These are phyloP conservation scores for Lecanosticta acicola DNA, from an alignment of 2,329 filamentous ascomycete species.

Conservation along the genomic window DNA sequence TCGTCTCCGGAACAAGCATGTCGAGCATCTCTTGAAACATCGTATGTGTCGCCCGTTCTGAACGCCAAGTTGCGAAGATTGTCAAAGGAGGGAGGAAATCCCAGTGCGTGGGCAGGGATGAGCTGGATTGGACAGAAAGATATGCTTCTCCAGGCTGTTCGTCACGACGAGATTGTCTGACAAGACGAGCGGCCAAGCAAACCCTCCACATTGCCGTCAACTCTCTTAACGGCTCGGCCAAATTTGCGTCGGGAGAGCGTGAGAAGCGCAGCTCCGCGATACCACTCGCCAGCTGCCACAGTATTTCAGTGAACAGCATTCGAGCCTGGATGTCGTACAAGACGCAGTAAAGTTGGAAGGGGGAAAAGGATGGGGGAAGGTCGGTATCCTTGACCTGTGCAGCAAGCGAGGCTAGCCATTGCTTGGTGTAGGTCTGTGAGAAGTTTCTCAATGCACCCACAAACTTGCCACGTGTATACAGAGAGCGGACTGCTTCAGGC, in stretches of 20 bases:
- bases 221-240: not conserved
- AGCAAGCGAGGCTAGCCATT: conserved; percentile 4
- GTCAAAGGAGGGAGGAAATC: conserved; percentile 15
- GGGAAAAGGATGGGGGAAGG: conserved; percentile 1
- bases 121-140: not conserved
- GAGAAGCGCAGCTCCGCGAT: conserved; percentile 6
- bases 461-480: no score
- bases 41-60: conserved; percentile 2
- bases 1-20: conserved; percentile 9
- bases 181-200: conserved; percentile 8
- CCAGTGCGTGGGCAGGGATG: conserved; percentile 15
- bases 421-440: no score
- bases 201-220: conserved; percentile 17
- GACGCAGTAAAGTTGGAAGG: conserved; percentile 7
- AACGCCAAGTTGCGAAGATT: conserved; percentile 9
- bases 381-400: not conserved
- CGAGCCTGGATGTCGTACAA: conserved; percentile 1
- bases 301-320: not conserved
- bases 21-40: conserved; percentile 15
- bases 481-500: no score
- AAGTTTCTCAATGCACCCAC: no score
- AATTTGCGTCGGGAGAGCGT: not conserved
- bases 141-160: not conserved
- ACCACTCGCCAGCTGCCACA: conserved; percentile 8
- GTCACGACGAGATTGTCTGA: not conserved